Conservation (phyloP, 495 filamentous ascomycete species). For the Penicillium crystallinum region DNA sequence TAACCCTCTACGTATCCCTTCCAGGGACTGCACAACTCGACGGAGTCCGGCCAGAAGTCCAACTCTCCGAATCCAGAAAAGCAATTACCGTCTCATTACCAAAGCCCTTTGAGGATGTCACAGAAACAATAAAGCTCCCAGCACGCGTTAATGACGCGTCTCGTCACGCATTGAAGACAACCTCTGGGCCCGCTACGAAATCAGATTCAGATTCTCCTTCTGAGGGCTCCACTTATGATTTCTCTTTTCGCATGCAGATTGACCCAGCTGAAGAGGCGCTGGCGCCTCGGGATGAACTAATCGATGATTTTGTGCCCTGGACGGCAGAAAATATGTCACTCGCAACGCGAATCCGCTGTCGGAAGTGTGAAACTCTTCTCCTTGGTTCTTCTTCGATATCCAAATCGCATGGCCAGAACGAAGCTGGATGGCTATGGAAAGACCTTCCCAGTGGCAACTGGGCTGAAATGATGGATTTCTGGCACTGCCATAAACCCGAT, state of each 20-base stretch:
- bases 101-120: slow-evolving; percentile 43
- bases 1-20: slow-evolving; percentile 68
- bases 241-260: slow-evolving; percentile 67
- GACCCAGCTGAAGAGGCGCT: slow-evolving; percentile 33
- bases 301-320: slow-evolving; percentile 60
- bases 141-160: slow-evolving; percentile 45
- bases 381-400: slow-evolving; percentile 4
- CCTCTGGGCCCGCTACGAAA: not conserved
- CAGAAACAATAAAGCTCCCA: slow-evolving; percentile 60
- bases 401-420: not conserved
- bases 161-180: slow-evolving; percentile 14
- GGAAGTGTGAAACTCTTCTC: slow-evolving; percentile 45
- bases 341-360: slow-evolving; percentile 57
- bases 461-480: slow-evolving; percentile 99
- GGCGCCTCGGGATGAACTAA: slow-evolving; percentile 19
- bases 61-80: slow-evolving; percentile 38
- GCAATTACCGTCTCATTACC: slow-evolving; percentile 32
- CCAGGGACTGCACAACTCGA: slow-evolving; percentile 40
- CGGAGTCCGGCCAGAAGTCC: slow-evolving; percentile 24
- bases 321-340: slow-evolving; percentile 56
- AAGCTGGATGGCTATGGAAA: slow-evolving; percentile 62
- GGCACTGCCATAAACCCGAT: slow-evolving; percentile 95
- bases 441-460: slow-evolving; percentile 94
- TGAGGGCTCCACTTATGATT: slow-evolving; percentile 19
- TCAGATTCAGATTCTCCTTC: not conserved